Evolutionary conservation across 2,329 filamentous ascomycete species (phyloP), one percentile per base, ranked within the genome.

Genomic region (Verticillium nubilum): DNA sequence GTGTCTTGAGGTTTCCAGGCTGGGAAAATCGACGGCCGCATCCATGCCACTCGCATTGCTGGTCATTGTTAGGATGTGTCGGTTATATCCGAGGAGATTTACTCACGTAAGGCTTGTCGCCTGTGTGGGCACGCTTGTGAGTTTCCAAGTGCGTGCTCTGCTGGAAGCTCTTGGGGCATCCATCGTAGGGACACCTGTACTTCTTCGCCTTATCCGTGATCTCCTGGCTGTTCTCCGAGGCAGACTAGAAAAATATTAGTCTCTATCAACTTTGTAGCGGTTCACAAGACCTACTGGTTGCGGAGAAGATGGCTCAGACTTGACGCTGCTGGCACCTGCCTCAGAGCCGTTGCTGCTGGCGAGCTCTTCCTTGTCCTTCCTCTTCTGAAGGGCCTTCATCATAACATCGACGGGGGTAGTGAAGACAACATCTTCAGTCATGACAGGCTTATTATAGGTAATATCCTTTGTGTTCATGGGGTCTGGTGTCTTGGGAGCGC

Each of bases 101-200:
- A 79, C 91, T 80, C 78, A 96, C 89, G 72, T 94, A 97, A 61
- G 94, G 94, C 72, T 92, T 95, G 58, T 90, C 86, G 17, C 95
- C 95, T 2, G 91, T 97, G 73, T 99, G 95, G 4, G 90, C 88
- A 64, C 93, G 84, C 53, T 85, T 87, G 72, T 99, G 95, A 55
- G 96, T 97, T 62, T 95, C 90, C 12, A 97, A 82, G 67, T 98
- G 94, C 1, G 93, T 97, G 76, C 94, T 96, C 70, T 98, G 94
- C 61, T 86, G 86, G 73, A 97, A 98, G 62, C 83, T 86, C 78
- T 95, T 96, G 66, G 81, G 80, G 73, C 94, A 98, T 47, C 85
- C 85, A 7, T 86, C 82, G 42, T 92, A 81, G 23, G 81, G 83
- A 74, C 95, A 99, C 19, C 83, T 76, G 71, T 94, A 92, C 67